These are phyloP conservation scores for Apiospora arundinis DNA, from an alignment of 2,329 filamentous ascomycete species.

Conservation along the genomic window DNA sequence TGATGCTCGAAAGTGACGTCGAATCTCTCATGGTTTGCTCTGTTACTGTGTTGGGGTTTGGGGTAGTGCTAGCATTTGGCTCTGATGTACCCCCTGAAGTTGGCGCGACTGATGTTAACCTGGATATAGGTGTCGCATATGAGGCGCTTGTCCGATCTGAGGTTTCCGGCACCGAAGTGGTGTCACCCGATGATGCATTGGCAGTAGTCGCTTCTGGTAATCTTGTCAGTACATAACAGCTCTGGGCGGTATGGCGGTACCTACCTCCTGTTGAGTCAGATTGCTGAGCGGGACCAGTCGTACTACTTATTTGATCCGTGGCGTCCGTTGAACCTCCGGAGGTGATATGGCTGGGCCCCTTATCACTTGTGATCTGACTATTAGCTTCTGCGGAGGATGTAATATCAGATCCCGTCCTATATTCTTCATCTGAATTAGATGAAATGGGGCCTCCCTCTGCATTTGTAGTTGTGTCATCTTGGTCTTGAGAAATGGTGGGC, in stretches of 20 bases:
- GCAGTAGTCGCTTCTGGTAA: background rate
- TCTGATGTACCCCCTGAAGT: background rate
- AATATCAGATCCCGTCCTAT: background rate
- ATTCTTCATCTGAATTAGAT: background rate
- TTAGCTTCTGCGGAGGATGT: background rate
- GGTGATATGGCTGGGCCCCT: background rate
- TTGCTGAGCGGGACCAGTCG: background rate
- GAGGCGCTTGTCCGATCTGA: background rate
- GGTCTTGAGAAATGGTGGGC: background rate
- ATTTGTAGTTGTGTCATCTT: background rate
- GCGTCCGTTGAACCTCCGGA: background rate
- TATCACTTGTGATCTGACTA: background rate
- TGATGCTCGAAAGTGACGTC: background rate
- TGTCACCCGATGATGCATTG: background rate
- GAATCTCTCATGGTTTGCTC: background rate
- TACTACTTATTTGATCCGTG: background rate
- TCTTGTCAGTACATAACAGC: background rate
- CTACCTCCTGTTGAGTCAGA: background rate
- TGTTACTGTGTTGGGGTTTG: background rate
- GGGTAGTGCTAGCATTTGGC: background rate
- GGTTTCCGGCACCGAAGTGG: background rate
- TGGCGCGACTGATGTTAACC: background rate
- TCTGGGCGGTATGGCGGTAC: background rate
- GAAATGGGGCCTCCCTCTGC: background rate
- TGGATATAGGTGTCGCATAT: background rate